Base-by-base conservation (phyloP, 2,329 filamentous ascomycete species). In the Fusarium liriodendri region DNA sequence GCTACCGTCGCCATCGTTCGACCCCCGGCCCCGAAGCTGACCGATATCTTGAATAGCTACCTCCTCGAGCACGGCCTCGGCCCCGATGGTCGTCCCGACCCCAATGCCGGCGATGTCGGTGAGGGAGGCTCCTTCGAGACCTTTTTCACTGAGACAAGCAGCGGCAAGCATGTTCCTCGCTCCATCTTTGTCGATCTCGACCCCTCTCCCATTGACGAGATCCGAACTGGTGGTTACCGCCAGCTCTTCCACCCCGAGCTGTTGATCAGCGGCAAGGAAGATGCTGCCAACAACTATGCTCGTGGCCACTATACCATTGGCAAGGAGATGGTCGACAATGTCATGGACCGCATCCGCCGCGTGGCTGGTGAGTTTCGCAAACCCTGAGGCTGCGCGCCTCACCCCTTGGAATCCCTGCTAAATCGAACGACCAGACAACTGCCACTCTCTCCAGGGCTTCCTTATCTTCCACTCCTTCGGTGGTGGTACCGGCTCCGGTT, bases 201-300 rank as follows among this genome's bases (percentile, higher is more conserved):
- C 84, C 91, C 92, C 64, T 93, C 91, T 66, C 91, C 91, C 69
- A 92, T 93, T 77, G 92, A 93, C 78, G 92, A 93, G 87, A 93
- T 93, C 84, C 90, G 91, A 69, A 93, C 91, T 64, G 91, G 91
- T 69, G 71, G 79, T 74, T 93, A 93, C 85, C 90, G 90, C 78
- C 87, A 91, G 80, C 89, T 93, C 70, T 93, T 93, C 87, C 91
- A 93, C 84, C 91, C 91, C 54, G 91, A 93, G 86, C 87, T 91
- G 77, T 84, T 93, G 80, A 90, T 93, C 81, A 93, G 89, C 83
- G 91, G 91, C 84, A 93, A 93, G 88, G 92, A 93, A 83, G 92
- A 93, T 88, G 91, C 92, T 68, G 91, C 91, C 85, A 93, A 93
- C 86, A 94, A 94, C 87, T 94, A 93, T 80, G 92, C 92, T 77